Evolutionary conservation across 2,329 filamentous ascomycete genomes (phyloP).

Genomic region (Pseudogymnoascus sp.): DNA sequence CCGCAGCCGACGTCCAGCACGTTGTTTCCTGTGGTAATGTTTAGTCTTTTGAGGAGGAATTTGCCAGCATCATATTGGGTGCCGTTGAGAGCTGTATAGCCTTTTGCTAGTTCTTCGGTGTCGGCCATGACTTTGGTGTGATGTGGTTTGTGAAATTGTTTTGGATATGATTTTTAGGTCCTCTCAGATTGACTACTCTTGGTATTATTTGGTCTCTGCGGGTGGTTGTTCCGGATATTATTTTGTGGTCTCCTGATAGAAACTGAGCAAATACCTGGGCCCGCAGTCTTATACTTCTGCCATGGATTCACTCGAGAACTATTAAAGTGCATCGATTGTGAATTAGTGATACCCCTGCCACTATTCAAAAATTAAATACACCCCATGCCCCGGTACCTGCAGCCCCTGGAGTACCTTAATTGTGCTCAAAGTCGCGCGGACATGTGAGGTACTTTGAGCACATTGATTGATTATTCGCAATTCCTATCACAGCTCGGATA

Average conservation of each 20-base stretch:
- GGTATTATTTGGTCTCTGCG: not conserved
- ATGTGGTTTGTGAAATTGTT: no score
- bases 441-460: constrained; percentile 7
- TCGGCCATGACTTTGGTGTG: constrained; percentile 13
- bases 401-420: not conserved
- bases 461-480: constrained; percentile 7
- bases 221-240: not conserved
- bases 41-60: constrained; percentile 23
- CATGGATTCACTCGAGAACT: not conserved
- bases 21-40: constrained; percentile 17
- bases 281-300: not conserved
- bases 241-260: not conserved
- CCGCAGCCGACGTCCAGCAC: constrained; percentile 32
- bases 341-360: not conserved
- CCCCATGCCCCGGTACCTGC: not conserved
- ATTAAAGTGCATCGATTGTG: not conserved
- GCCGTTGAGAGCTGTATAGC: constrained; percentile 23
- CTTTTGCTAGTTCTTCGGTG: constrained; percentile 25
- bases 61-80: constrained; percentile 24
- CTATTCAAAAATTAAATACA: not conserved
- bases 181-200: not conserved
- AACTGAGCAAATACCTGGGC: not conserved
- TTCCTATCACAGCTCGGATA: not conserved
- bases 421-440: constrained; percentile 6
- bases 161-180: not conserved